Percentiles rank a stretch among this genome's conserved stretches.
phyloP scores from a whole-genome alignment of 306 rosid species.

The Medicago lupulina region DNA sequence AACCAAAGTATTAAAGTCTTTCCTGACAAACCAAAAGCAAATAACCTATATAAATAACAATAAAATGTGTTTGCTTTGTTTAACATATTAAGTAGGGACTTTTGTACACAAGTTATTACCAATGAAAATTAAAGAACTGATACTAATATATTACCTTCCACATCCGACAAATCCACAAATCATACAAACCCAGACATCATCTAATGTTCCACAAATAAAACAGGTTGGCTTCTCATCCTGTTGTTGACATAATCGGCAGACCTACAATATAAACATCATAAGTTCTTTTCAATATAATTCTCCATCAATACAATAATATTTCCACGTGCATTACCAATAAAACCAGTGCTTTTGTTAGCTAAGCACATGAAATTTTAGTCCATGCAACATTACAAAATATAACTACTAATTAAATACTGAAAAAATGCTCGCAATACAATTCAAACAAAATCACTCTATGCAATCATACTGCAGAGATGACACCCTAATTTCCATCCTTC shows the following conservation, averaged over 20 bases:
- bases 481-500: conserved; percentile 7
- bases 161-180: conserved; percentile 96
- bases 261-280: conserved; percentile 60
- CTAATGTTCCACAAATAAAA: conserved; percentile 76
- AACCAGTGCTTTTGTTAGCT: conserved; percentile 2
- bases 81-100: conserved; percentile 4
- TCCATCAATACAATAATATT: conserved; percentile 38
- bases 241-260: conserved; percentile 86
- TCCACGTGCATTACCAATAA: conserved; percentile 4
- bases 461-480: conserved; percentile 20
- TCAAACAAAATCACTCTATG: conserved; percentile 17
- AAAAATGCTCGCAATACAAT: background rate
- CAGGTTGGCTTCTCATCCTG: conserved; percentile 85
- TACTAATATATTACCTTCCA: conserved; percentile 71
- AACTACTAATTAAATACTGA: conserved; percentile 18
- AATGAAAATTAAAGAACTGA: conserved; percentile 36
- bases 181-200: conserved; percentile 87
- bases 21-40: conserved; percentile 8
- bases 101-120: conserved; percentile 35
- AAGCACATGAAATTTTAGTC: conserved; percentile 24
- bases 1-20: conserved; percentile 16
- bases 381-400: conserved; percentile 3
- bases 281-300: conserved; percentile 39
- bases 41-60: background rate
- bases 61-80: conserved; percentile 11